Evolutionary conservation across 169 alveolate species (phyloP).

Genomic region (Plasmodium vivax): DNA sequence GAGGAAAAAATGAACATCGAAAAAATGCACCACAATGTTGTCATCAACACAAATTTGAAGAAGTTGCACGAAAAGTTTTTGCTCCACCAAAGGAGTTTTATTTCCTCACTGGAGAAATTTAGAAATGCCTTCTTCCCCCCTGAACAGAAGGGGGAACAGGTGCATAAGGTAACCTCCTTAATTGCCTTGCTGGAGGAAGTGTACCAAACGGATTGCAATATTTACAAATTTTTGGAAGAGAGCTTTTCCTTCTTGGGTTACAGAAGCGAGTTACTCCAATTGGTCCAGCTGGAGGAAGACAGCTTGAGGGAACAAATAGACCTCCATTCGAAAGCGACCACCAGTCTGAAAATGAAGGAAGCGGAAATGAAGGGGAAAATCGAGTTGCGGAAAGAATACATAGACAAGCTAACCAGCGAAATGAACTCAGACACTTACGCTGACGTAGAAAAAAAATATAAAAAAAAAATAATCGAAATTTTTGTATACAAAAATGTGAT

Average conservation of each 20-base stretch:
- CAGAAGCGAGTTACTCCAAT: constrained; percentile 8
- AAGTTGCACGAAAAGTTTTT: constrained; percentile 46
- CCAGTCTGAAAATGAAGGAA: constrained; percentile 63
- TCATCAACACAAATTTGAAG: constrained; percentile 51
- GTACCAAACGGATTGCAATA: constrained; percentile 1
- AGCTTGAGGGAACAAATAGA: constrained; percentile 43
- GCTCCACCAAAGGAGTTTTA: constrained; percentile 10
- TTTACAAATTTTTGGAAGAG: constrained; percentile 12
- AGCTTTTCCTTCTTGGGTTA: not conserved
- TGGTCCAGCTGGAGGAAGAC: not conserved
- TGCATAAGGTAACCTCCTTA: not conserved
- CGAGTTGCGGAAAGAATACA: constrained; percentile 32
- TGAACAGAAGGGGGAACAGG: not conserved
- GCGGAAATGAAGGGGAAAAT: constrained; percentile 70
- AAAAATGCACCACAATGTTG: constrained; percentile 40
- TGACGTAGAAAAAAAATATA: constrained; percentile 68
- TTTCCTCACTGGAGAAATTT: not conserved
- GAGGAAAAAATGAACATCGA: constrained; percentile 62
- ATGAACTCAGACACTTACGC: constrained; percentile 60
- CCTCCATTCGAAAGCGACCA: constrained; percentile 14
- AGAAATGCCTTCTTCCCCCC: not conserved
- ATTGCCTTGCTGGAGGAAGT: constrained; percentile 9
- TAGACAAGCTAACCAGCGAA: constrained; percentile 75
- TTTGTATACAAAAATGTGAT: constrained; percentile 70
- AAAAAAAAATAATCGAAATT: constrained; percentile 52